Conservation (phyloP, 148 eudicot genomes). For the Camellia granthamiana region DNA sequence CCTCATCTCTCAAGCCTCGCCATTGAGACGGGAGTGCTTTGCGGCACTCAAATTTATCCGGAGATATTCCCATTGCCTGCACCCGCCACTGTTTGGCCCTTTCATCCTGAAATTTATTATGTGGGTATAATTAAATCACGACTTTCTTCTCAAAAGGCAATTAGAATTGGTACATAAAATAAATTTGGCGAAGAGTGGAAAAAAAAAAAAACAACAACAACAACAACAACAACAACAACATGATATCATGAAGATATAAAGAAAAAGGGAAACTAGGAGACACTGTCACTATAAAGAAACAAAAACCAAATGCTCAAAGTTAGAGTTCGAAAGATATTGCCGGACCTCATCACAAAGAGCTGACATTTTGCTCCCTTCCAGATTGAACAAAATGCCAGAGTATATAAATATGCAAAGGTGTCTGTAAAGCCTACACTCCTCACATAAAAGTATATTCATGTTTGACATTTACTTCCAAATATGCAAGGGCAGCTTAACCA, state of each 20-base stretch:
- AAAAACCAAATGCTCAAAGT: neutral
- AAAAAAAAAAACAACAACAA: too few species aligned
- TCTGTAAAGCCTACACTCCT: neutral
- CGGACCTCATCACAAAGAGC: neutral
- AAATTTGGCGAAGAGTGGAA: neutral
- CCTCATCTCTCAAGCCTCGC: slow-evolving; percentile 89
- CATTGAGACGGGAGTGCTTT: slow-evolving; percentile 83
- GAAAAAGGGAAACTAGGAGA: neutral
- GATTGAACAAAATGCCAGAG: neutral
- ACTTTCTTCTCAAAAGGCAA: neutral
- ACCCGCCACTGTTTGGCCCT: slow-evolving; percentile 87
- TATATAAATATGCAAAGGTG: neutral
- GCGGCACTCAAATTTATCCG: slow-evolving; percentile 88
- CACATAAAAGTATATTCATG: neutral
- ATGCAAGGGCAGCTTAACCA: too few species aligned
- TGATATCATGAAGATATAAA: neutral
- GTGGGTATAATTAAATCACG: neutral
- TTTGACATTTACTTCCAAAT: neutral
- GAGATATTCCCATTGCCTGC: slow-evolving; percentile 70
- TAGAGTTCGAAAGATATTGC: neutral
- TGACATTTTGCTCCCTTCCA: neutral
- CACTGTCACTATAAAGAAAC: neutral
- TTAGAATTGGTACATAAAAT: neutral
- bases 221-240: too few species aligned
- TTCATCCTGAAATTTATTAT: slow-evolving; percentile 55